Percentiles rank a stretch among this genome's conserved stretches.
phyloP scores from a whole-genome alignment of 1,139 yeast genomes.

The Nakaseomyces bracarensis region DNA sequence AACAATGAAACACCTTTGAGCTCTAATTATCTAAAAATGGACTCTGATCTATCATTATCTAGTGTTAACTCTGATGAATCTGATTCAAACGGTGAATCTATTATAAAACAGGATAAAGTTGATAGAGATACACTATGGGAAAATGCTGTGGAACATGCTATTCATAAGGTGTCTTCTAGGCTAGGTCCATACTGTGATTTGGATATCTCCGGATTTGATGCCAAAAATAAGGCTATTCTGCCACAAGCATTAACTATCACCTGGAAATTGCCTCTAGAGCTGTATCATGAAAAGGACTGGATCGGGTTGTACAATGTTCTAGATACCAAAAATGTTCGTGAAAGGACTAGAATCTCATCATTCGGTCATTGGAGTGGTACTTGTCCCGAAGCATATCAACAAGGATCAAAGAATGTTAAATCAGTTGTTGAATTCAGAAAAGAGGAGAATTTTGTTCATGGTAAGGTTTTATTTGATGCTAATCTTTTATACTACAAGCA shows the following conservation, averaged over 20 bases:
- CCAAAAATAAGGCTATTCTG: constrained; percentile 12
- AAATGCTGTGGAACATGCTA: constrained; percentile 5
- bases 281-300: constrained; percentile 52
- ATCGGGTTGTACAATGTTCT: constrained; percentile 64
- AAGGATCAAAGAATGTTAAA: constrained; percentile 15
- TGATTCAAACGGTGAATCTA: neutral
- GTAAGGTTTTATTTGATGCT: constrained; percentile 45
- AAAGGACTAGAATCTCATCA: constrained; percentile 55
- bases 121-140: constrained; percentile 6
- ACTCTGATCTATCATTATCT: neutral
- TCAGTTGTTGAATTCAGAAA: constrained; percentile 25
- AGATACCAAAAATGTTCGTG: constrained; percentile 52
- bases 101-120: constrained; percentile 1
- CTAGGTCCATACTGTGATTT: constrained; percentile 7
- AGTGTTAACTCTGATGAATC: neutral
- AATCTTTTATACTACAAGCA: constrained; percentile 55
- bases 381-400: constrained; percentile 29
- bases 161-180: constrained; percentile 4
- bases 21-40: constrained; percentile 1
- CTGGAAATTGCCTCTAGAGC: constrained; percentile 48
- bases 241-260: constrained; percentile 44
- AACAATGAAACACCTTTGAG: constrained; percentile 32
- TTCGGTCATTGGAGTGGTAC: constrained; percentile 64
- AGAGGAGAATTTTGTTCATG: constrained; percentile 34
- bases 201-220: neutral